These are phyloP conservation scores for Stachybotrys chartarum DNA, from an alignment of 2,329 filamentous ascomycete genomes.

Conservation along the genomic window DNA sequence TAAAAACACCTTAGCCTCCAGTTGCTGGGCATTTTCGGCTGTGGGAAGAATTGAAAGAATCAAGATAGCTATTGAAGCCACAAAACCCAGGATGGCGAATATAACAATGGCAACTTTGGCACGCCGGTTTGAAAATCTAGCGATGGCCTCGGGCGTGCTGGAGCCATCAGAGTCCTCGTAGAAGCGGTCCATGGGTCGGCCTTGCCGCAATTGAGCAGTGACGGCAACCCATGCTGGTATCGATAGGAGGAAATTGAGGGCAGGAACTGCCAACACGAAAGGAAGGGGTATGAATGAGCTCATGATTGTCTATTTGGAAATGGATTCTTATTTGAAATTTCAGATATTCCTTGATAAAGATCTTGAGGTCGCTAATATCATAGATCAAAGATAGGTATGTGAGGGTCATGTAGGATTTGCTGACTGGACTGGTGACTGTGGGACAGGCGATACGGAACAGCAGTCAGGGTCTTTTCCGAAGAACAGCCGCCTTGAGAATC, in stretches of 20 bases:
- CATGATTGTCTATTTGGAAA: not conserved
- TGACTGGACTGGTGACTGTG: not conserved
- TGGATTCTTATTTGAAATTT: not conserved
- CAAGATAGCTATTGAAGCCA: not conserved
- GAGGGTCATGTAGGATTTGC: not conserved
- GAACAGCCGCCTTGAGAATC: not conserved
- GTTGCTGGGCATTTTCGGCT: not conserved
- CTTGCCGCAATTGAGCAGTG: not conserved
- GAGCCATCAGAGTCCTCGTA: conserved; percentile 3
- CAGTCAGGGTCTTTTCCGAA: not conserved
- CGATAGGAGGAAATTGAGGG: not conserved
- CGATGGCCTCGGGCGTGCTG: not conserved
- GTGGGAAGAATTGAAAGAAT: not conserved
- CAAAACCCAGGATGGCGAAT: not conserved
- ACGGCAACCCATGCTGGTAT: not conserved
- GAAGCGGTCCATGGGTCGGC: conserved; percentile 1
- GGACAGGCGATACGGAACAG: not conserved
- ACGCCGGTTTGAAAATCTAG: not conserved
- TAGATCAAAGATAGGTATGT: not conserved
- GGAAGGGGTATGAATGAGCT: not conserved
- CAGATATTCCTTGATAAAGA: not conserved
- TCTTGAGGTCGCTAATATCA: not conserved
- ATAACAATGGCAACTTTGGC: not conserved
- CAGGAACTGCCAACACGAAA: not conserved
- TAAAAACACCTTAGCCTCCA: not conserved